Evolutionary conservation across 768 basidiomycete genomes (phyloP).

Genomic region (Suillus americanus): DNA sequence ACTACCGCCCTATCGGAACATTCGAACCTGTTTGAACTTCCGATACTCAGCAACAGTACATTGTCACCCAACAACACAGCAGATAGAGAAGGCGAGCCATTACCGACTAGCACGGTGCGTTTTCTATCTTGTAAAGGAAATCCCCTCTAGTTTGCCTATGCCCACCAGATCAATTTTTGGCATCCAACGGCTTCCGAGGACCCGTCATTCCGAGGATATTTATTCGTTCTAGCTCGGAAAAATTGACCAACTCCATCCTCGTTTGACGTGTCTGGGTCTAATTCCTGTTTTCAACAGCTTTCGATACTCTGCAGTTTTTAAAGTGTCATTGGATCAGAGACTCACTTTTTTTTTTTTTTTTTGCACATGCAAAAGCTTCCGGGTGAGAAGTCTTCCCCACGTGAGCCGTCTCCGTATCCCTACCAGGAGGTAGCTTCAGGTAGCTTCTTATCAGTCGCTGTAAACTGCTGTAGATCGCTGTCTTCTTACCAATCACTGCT

Average conservation of each 20-base stretch:
- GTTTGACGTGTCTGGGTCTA: not conserved
- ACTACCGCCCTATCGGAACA: not conserved
- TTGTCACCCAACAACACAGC: not conserved
- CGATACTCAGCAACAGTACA: not conserved
- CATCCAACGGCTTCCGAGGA: not conserved
- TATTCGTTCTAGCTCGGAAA: not conserved
- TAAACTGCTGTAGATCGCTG: not conserved
- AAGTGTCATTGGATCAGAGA: too few species aligned
- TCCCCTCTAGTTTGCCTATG: not conserved
- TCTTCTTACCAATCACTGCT: not conserved
- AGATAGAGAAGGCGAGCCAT: not conserved
- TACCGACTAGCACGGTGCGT: not conserved
- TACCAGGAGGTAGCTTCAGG: not conserved
- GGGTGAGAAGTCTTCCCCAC: not conserved
- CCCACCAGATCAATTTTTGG: not conserved
- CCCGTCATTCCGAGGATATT: not conserved
- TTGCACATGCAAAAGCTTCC: not conserved
- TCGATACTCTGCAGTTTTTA: too few species aligned
- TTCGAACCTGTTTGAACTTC: not conserved
- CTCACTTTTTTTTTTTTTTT: too few species aligned
- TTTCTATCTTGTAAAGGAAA: not conserved
- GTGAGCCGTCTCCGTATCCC: conserved; percentile 1
- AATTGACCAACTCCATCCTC: too few species aligned
- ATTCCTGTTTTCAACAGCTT: not conserved
- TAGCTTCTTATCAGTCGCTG: not conserved